Percentiles rank a stretch among this genome's conserved stretches.
phyloP scores from a whole-genome alignment of 768 basidiomycete species.

The Kwoniella sp. region DNA sequence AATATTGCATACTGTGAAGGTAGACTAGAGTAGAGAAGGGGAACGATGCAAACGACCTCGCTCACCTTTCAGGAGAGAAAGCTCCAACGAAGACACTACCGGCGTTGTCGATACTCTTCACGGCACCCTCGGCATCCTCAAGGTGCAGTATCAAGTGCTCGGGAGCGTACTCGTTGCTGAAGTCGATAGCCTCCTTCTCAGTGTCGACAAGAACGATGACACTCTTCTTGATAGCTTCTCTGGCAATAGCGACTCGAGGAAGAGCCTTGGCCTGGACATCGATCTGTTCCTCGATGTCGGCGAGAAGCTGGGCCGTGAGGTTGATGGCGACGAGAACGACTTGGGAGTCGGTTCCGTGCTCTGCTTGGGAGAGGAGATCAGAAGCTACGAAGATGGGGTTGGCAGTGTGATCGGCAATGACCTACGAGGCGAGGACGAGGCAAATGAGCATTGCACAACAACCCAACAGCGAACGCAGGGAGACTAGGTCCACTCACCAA shows the following conservation, averaged over 20 bases:
- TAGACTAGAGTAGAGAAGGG: not conserved
- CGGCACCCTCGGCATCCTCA: slow-evolving; percentile 67
- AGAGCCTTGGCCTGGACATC: slow-evolving; percentile 84
- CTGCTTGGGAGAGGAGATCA: slow-evolving; percentile 94
- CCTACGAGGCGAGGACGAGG: slow-evolving; percentile 60
- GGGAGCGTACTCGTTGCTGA: slow-evolving; percentile 97
- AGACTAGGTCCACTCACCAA: slow-evolving; percentile 65
- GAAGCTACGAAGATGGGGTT: slow-evolving; percentile 91
- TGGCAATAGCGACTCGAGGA: slow-evolving; percentile 84
- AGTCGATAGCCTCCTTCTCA: slow-evolving; percentile 75
- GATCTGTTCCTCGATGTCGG: slow-evolving; percentile 79
- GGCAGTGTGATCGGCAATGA: slow-evolving; percentile 86
- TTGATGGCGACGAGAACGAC: slow-evolving; percentile 86
- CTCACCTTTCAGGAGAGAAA: slow-evolving; percentile 90
- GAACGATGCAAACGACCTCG: not conserved
- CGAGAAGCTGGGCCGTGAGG: slow-evolving; percentile 65
- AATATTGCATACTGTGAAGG: not conserved
- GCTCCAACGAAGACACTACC: slow-evolving; percentile 96
- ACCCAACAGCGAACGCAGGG: not conserved
- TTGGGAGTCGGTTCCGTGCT: slow-evolving; percentile 97
- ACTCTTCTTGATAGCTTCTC: slow-evolving; percentile 84
- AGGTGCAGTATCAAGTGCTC: slow-evolving; percentile 95
- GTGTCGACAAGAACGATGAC: slow-evolving; percentile 75
- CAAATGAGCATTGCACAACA: not conserved
- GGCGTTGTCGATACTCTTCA: slow-evolving; percentile 79